Percentiles rank a stretch among this genome's conserved stretches.
phyloP scores from a whole-genome alignment of 2,329 filamentous ascomycete species.

The Arthrobotrys iridis region DNA sequence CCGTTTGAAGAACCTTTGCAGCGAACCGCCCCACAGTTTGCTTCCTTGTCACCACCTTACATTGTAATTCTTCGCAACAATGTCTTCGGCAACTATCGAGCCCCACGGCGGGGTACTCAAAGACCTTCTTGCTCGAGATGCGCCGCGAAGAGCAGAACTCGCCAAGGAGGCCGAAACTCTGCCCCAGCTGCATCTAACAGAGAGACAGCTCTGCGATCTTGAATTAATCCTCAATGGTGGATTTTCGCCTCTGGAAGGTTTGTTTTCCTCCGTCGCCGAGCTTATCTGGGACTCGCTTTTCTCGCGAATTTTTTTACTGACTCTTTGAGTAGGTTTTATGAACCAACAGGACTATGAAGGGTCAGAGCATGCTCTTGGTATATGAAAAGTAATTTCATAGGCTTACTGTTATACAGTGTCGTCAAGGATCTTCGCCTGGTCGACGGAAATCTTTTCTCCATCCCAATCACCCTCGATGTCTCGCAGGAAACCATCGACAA shows the following conservation, averaged over 20 bases:
- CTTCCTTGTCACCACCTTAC: slow-evolving; percentile 12
- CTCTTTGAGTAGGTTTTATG: slow-evolving; percentile 78
- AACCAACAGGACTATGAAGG: slow-evolving; percentile 96
- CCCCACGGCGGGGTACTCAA: slow-evolving; percentile 95
- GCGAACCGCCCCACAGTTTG: slow-evolving; percentile 1
- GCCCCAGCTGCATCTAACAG: slow-evolving; percentile 82
- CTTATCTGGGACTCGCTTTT: not conserved
- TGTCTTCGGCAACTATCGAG: slow-evolving; percentile 63
- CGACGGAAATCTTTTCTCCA: slow-evolving; percentile 90
- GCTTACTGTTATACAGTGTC: slow-evolving; percentile 70
- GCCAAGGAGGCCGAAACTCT: slow-evolving; percentile 84
- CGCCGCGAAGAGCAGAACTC: slow-evolving; percentile 81
- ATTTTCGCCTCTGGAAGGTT: slow-evolving; percentile 96
- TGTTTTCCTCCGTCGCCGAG: slow-evolving; percentile 60
- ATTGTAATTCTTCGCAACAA: no score
- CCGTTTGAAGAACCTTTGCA: slow-evolving; percentile 4
- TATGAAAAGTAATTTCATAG: not conserved
- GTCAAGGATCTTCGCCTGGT: slow-evolving; percentile 86
- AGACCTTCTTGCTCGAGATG: slow-evolving; percentile 95
- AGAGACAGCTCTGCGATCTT: slow-evolving; percentile 96
- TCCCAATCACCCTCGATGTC: slow-evolving; percentile 94
- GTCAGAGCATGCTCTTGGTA: slow-evolving; percentile 65
- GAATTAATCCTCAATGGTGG: slow-evolving; percentile 97
- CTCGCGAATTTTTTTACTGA: not conserved
- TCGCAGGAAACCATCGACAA: slow-evolving; percentile 78